These are phyloP conservation scores for Amoebophrya sp. DNA, from an alignment of 169 alveolate species.

Conservation along the genomic window DNA sequence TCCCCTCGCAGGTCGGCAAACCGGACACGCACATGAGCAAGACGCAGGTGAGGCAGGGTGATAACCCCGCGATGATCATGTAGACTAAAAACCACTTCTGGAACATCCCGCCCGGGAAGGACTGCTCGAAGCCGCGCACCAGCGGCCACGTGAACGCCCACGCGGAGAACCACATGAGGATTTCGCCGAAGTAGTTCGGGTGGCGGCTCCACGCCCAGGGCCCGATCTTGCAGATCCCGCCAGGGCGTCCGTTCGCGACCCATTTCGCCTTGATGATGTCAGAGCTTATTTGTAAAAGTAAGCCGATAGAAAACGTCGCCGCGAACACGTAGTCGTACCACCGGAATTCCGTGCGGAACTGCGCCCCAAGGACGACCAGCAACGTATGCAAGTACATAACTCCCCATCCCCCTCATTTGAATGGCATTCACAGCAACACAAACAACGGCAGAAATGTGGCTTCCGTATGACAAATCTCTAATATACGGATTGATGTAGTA, in stretches of 20 bases:
- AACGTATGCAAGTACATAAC: too few species aligned
- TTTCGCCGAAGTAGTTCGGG: conserved; percentile 17
- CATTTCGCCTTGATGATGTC: neutral
- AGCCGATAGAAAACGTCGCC: neutral
- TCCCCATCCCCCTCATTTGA: too few species aligned
- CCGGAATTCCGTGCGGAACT: too few species aligned
- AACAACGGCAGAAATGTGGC: too few species aligned
- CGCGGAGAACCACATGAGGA: neutral
- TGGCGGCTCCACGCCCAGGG: neutral
- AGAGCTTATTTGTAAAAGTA: neutral
- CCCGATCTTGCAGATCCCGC: neutral
- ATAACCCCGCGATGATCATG: neutral
- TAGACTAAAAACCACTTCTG: too few species aligned
- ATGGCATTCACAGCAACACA: too few species aligned
- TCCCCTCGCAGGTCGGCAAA: neutral
- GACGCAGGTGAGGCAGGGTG: neutral
- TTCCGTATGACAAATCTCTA: too few species aligned
- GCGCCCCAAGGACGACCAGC: too few species aligned
- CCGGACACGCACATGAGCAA: neutral
- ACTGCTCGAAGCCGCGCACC: neutral
- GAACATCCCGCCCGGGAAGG: neutral
- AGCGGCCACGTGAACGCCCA: too few species aligned
- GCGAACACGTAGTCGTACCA: neutral
- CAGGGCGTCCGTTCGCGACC: neutral
- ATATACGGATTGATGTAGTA: too few species aligned